Evolutionary conservation across 495 filamentous ascomycete species (phyloP), one percentile per base, ranked within the genome.

Genomic region (Aspergillus diversus): DNA sequence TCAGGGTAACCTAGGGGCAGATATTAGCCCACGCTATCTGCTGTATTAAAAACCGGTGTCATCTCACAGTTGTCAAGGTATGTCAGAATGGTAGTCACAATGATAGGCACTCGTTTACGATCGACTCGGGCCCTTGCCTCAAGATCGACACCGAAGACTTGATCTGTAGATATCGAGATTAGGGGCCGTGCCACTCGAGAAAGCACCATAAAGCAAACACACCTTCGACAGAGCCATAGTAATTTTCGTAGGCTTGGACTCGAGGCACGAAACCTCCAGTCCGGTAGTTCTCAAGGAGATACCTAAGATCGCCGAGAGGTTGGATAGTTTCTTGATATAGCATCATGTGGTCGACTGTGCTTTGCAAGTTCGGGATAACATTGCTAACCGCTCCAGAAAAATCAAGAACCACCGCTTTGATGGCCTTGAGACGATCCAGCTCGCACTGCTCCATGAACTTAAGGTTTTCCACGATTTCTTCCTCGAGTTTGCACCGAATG

Each of bases 391-490:
- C 92, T 15, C 95, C 96, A 21, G 96, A 97, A 77, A 98, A 98
- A 76, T 99, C 95, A 35, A 99, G 84, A 57, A 99, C 88, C 21
- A 99, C 95, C 27, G 95, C 90, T 81, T 98, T 98, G 79, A 98
- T 97, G 21, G 95, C 95, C 81, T 96, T 97, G 43, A 99, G 84
- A 48, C 95, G 86, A 74, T 99, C 95, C 43, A 97, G 79, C 76
- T 99, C 95, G 72, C 95, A 99, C 65, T 94, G 92, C 80, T 99
- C 95, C 85, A 99, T 92, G 76, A 97, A 98, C 69, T 87, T 92
- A 58, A 99, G 81, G 66, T 98, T 93, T 34, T 92, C 84, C 62
- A 96, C 87, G 74, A 98, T 95, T 49, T 91, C 90, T 71, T 99
- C 95, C 76, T 99, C 95, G 15, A 99, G 81, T 46, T 91, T 91